Conservation (phyloP, 202 grass and related monocot species). For the Brachypodium distachyon region DNA sequence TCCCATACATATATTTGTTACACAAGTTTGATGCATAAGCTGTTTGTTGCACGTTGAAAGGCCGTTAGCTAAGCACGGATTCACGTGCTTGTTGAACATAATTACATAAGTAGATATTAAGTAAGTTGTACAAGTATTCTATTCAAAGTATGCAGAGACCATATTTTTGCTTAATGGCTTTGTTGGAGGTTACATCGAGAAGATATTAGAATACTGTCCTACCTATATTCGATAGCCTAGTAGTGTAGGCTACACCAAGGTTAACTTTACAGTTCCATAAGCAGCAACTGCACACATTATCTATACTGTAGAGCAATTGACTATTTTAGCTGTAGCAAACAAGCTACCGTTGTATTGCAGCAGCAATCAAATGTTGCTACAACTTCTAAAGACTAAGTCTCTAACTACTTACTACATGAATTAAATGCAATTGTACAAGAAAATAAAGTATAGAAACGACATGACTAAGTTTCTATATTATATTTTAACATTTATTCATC, state of each 20-base stretch:
- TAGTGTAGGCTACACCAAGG: background rate
- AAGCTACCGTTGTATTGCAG: background rate
- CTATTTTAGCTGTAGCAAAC: background rate
- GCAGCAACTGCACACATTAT: background rate
- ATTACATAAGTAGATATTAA: background rate
- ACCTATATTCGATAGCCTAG: background rate
- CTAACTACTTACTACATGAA: background rate
- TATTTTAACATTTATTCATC: slow-evolving; percentile 1
- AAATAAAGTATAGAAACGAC: background rate
- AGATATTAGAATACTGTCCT: background rate
- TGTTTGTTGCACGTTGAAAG: background rate
- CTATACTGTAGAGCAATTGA: background rate
- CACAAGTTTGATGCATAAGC: slow-evolving; percentile 2
- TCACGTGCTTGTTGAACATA: background rate
- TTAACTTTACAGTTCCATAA: background rate
- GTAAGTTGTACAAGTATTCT: background rate
- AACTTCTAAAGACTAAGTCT: background rate
- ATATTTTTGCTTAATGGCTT: background rate
- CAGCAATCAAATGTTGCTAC: background rate
- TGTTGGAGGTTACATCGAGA: background rate
- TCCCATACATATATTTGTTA: background rate
- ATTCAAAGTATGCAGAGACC: background rate
- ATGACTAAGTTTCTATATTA: background rate
- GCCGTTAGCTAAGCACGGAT: background rate
- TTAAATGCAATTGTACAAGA: background rate